Evolutionary conservation across 768 basidiomycete species (phyloP).

Genomic region (Podaxis sp.): DNA sequence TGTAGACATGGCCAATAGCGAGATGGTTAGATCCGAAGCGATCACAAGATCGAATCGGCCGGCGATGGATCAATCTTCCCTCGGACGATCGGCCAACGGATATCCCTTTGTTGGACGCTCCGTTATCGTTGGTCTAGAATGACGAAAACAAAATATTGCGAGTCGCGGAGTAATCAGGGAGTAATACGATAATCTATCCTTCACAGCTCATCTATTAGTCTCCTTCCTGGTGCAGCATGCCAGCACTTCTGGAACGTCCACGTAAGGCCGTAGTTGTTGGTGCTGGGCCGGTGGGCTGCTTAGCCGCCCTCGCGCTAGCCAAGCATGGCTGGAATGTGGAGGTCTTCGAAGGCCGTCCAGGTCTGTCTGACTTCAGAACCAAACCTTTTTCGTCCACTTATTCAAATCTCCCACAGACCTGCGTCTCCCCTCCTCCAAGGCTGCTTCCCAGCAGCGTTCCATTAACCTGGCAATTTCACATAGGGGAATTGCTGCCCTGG

Average conservation of each 20-base stretch:
- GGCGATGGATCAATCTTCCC: conserved; percentile 11
- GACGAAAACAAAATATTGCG: conserved; percentile 12
- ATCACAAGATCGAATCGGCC: conserved; percentile 9
- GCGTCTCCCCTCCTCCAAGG: conserved; percentile 69
- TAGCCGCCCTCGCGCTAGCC: conserved; percentile 82
- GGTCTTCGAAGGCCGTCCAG: conserved; percentile 78
- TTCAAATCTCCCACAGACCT: conserved; percentile 50
- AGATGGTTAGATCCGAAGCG: conserved; percentile 14
- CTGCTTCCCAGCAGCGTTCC: conserved; percentile 72
- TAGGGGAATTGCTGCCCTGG: conserved; percentile 86
- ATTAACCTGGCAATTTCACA: conserved; percentile 97
- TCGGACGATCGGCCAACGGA: conserved; percentile 1
- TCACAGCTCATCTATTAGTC: conserved; percentile 8
- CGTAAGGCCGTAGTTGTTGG: conserved; percentile 72
- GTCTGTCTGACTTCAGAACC: conserved; percentile 36
- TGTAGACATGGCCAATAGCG: background rate
- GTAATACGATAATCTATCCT: conserved; percentile 2
- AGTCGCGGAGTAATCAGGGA: background rate
- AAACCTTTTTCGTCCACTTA: conserved; percentile 4
- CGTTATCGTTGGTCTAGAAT: conserved; percentile 3
- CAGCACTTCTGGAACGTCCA: conserved; percentile 8
- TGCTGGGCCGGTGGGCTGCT: conserved; percentile 93
- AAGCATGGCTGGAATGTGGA: conserved; percentile 85
- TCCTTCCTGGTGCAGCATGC: conserved; percentile 17
- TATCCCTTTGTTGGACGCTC: conserved; percentile 8